phyloP scores from a whole-genome alignment of 345 rosid species.

The Ceriops decandra region DNA sequence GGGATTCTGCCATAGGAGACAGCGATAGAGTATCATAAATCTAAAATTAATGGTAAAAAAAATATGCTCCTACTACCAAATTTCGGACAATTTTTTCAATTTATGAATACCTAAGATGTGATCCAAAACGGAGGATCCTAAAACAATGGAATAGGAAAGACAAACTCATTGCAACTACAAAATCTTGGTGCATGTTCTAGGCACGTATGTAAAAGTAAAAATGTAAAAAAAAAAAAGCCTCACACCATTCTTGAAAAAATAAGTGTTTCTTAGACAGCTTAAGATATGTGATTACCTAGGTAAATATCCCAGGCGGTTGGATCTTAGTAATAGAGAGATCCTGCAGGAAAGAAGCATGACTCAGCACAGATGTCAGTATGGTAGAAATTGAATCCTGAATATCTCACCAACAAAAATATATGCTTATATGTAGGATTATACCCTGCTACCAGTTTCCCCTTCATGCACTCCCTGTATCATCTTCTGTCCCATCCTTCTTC shows the following conservation, averaged over 20 bases:
- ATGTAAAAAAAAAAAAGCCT: neutral
- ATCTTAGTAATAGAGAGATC: constrained; percentile 54
- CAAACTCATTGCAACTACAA: too few relatives aligned
- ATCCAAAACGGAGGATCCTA: too few relatives aligned
- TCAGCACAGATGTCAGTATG: neutral
- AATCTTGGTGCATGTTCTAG: neutral
- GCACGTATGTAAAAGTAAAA: neutral
- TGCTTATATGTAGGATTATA: constrained; percentile 16
- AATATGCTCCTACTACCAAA: too few relatives aligned
- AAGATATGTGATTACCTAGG: constrained; percentile 11
- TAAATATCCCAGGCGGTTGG: constrained; percentile 9
- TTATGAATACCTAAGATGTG: too few relatives aligned
- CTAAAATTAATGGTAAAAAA: neutral
- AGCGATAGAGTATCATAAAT: neutral
- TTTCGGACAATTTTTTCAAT: too few relatives aligned
- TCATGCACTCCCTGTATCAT: constrained; percentile 71
- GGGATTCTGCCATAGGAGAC: neutral
- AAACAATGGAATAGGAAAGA: too few relatives aligned
- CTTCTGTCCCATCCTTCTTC: constrained; percentile 63
- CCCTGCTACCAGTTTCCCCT: constrained; percentile 99
- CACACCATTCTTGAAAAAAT: too few relatives aligned
- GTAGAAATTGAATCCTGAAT: neutral
- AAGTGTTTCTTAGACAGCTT: too few relatives aligned
- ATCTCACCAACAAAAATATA: neutral
- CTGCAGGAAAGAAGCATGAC: constrained; percentile 24